Evolutionary conservation across 768 basidiomycete species (phyloP), one percentile per base, ranked within the genome.

Genomic region (Collybia sordida): DNA sequence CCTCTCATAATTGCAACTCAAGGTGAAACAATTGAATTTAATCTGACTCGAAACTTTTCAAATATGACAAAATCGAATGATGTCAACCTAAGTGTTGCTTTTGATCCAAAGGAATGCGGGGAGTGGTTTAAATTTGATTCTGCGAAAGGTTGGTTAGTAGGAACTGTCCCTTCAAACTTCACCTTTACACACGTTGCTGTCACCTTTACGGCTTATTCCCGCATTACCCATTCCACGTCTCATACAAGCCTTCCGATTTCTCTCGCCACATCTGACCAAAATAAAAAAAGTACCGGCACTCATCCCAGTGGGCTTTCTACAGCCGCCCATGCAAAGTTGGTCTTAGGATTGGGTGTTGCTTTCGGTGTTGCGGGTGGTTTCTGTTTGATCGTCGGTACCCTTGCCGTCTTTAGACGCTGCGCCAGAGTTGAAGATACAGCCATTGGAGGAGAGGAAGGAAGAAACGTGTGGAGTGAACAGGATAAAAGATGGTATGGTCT

Each of bases 401-500:
- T 90, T 40, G 81, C 86, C 2, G 51, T 72, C 37, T 68, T 86
- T 52, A 73, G 85, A 37, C 72, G 76, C 35, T 85, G 77, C 50
- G 77, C 79, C 0, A 72, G 72, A 47, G 78, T 86, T 34, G 72
- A 79, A 38, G 87, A 88, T 59, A 73, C 82, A 0, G 86, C 81
- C 3, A 52, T 82, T n/a, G 63, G 70, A 1, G 83, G 81, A 17
- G 81, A 85, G 58, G 82, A 82, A 59, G 85, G 80, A 11, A 68
- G 67, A 22, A 72, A 69, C 23, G 80, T 74, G 2, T 85, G 77
- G 79, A 80, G 80, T 15, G 82, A 81, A 42, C 79, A 79, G 52
- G 88, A 90, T 53, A 80, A 76, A 52, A 78, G 72, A 55, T 89
- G 86, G 84, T 88, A 89, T 58, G 83, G 82, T 17, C 69, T 86